phyloP scores from a whole-genome alignment of 441 rosid species.

The Gossypium schwendimanii region DNA sequence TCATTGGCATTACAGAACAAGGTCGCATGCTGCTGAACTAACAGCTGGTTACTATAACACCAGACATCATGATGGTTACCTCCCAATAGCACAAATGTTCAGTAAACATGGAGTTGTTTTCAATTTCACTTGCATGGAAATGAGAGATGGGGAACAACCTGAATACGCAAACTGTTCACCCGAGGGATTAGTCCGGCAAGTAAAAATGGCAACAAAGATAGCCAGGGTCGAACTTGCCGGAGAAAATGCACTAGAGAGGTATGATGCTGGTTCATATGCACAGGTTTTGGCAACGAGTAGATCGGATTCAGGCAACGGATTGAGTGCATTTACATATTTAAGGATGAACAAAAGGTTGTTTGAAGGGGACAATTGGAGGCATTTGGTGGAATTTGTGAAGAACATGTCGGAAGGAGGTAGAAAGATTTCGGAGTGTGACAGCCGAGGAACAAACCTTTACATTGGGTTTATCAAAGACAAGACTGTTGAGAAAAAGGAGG shows the following conservation, averaged over 20 bases:
- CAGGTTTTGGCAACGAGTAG: conserved; percentile 74
- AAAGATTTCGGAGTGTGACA: conserved; percentile 41
- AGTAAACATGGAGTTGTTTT: conserved; percentile 55
- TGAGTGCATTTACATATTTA: conserved; percentile 75
- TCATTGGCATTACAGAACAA: conserved; percentile 88
- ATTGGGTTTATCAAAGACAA: conserved; percentile 51
- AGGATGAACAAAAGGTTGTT: conserved; percentile 75
- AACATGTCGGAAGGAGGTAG: conserved; percentile 73
- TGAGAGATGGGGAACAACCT: conserved; percentile 77
- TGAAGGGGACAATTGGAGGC: conserved; percentile 69
- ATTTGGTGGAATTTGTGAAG: conserved; percentile 68
- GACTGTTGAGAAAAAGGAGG: conserved; percentile 34
- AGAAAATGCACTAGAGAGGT: conserved; percentile 83
- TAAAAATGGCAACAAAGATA: conserved; percentile 50
- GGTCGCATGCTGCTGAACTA: conserved; percentile 93
- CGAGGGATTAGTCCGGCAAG: conserved; percentile 77
- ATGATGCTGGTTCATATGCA: conserved; percentile 55
- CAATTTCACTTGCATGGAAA: conserved; percentile 97
- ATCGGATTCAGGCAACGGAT: conserved; percentile 62
- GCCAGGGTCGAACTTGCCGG: conserved; percentile 73
- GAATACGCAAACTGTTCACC: conserved; percentile 70
- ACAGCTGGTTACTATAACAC: conserved; percentile 87
- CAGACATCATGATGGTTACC: conserved; percentile 65
- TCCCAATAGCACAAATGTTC: conserved; percentile 66
- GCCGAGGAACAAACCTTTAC: conserved; percentile 47